phyloP scores from a whole-genome alignment of 2,329 filamentous ascomycete genomes.

The Aureobasidium sp. region DNA sequence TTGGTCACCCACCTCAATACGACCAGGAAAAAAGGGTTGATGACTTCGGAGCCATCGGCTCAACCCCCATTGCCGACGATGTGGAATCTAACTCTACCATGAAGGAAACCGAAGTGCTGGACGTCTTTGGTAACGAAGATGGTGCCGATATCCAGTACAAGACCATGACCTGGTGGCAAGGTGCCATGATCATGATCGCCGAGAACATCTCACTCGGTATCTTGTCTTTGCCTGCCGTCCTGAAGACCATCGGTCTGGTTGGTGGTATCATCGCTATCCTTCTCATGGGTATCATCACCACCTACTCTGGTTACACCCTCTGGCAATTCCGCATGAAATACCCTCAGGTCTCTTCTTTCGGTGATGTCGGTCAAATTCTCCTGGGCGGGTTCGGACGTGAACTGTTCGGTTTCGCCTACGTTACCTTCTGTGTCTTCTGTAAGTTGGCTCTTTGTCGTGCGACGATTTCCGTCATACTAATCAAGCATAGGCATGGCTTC shows the following conservation, averaged over 20 bases:
- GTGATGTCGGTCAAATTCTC: conserved; percentile 58
- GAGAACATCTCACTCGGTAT: conserved; percentile 50
- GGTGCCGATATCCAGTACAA: conserved; percentile 39
- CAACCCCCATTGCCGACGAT: conserved; percentile 1
- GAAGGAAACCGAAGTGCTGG: conserved; percentile 11
- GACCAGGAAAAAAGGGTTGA: conserved; percentile 7
- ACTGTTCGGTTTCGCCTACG: conserved; percentile 53
- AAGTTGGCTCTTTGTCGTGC: background rate
- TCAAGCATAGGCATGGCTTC: conserved; percentile 48
- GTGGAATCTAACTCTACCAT: conserved; percentile 1
- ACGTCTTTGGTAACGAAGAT: conserved; percentile 9
- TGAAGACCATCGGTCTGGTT: conserved; percentile 44
- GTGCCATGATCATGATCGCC: conserved; percentile 43
- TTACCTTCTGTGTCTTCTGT: conserved; percentile 56
- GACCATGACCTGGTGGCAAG: conserved; percentile 40
- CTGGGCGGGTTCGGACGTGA: conserved; percentile 56
- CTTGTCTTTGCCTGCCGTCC: conserved; percentile 44
- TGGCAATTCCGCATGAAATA: conserved; percentile 49
- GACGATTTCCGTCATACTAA: background rate
- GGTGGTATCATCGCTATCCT: conserved; percentile 47
- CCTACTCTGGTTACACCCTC: conserved; percentile 52
- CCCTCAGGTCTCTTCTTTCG: conserved; percentile 49
- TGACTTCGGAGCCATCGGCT: background rate
- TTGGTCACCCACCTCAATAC: conserved; percentile 9
- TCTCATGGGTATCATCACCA: conserved; percentile 45